Evolutionary conservation across 208 protist species (phyloP).

Genomic region (Leishmania tarentolae): DNA sequence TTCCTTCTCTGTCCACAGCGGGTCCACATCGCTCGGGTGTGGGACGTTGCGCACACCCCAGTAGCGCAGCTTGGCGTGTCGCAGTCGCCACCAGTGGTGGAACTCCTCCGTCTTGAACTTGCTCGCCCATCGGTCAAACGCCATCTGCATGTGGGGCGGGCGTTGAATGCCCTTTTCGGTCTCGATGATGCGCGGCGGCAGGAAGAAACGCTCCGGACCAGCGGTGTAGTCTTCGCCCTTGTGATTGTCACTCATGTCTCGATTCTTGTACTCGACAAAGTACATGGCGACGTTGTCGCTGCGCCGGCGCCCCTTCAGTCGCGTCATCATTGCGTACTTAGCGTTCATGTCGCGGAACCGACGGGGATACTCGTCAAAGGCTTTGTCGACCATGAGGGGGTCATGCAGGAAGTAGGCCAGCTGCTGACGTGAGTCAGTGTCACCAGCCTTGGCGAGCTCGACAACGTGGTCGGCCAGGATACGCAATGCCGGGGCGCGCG

Average conservation of each 20-base stretch:
- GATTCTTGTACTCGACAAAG: slow-evolving; percentile 92
- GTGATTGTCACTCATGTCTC: slow-evolving; percentile 89
- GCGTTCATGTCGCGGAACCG: slow-evolving; percentile 82
- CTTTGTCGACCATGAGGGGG: slow-evolving; percentile 91
- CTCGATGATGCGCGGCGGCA: slow-evolving; percentile 87
- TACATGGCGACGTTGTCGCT: slow-evolving; percentile 84
- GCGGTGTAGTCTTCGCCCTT: slow-evolving; percentile 89
- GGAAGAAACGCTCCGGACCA: slow-evolving; percentile 88
- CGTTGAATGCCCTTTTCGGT: slow-evolving; percentile 89
- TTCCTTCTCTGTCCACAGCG: slow-evolving; percentile 91
- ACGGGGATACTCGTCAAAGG: slow-evolving; percentile 91
- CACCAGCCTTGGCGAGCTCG: slow-evolving; percentile 86
- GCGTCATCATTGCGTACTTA: slow-evolving; percentile 91
- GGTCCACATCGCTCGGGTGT: slow-evolving; percentile 89
- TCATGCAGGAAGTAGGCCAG: slow-evolving; percentile 90
- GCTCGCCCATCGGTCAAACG: slow-evolving; percentile 90
- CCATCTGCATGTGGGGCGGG: slow-evolving; percentile 93
- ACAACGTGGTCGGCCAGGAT: slow-evolving; percentile 91
- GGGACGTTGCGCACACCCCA: slow-evolving; percentile 93
- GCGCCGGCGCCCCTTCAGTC: slow-evolving; percentile 69
- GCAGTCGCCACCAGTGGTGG: slow-evolving; percentile 91
- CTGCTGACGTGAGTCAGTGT: slow-evolving; percentile 89
- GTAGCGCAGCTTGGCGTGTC: slow-evolving; percentile 89
- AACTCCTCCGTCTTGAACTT: slow-evolving; percentile 94
- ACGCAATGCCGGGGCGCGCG: slow-evolving; percentile 78